A percentile compares a stretch with the other conserved stretches of the same genome.
phyloP scores from a whole-genome alignment of 305 asterid species.

The Euphrasia arctica region DNA sequence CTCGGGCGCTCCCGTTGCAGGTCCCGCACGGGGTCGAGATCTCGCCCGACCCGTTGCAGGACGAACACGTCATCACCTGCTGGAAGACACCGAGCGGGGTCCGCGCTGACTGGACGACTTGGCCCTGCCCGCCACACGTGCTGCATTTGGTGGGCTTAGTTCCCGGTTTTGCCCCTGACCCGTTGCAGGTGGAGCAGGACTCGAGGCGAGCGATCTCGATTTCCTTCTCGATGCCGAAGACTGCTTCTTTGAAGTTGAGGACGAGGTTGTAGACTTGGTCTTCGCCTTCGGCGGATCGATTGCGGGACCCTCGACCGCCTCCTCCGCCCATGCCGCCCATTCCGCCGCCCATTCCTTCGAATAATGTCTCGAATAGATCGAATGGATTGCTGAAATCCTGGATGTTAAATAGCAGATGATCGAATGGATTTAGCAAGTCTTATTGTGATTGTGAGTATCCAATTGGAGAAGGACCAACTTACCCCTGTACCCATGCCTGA shows the following conservation, averaged over 20 bases:
- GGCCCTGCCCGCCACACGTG: conserved; percentile 96
- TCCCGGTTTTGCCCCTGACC: conserved; percentile 92
- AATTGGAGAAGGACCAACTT: conserved; percentile 36
- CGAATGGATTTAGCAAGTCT: background rate
- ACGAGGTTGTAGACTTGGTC: conserved; percentile 78
- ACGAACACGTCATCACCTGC: conserved; percentile 83
- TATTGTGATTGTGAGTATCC: conserved; percentile 10
- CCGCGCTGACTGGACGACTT: conserved; percentile 78
- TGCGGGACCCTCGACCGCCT: conserved; percentile 49
- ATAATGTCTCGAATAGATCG: conserved; percentile 83
- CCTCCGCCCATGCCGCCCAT: conserved; percentile 92
- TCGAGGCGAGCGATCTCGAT: conserved; percentile 86
- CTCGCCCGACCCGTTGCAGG: conserved; percentile 84
- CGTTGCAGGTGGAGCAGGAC: conserved; percentile 82
- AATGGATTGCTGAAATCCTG: conserved; percentile 98
- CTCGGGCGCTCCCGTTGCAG: conserved; percentile 82
- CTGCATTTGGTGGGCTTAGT: conserved; percentile 61
- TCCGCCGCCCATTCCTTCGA: conserved; percentile 75
- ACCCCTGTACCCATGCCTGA: conserved; percentile 92
- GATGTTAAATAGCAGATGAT: conserved; percentile 16
- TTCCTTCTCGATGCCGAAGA: conserved; percentile 91
- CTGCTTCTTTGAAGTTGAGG: conserved; percentile 84
- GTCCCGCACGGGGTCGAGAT: conserved; percentile 80
- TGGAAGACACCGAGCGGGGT: conserved; percentile 96
- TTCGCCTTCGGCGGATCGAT: conserved; percentile 88